Percentiles rank a stretch among this genome's conserved stretches.
Evolutionary conservation across 768 basidiomycete genomes (phyloP).

Genomic region (Pulveroboletus frians): DNA sequence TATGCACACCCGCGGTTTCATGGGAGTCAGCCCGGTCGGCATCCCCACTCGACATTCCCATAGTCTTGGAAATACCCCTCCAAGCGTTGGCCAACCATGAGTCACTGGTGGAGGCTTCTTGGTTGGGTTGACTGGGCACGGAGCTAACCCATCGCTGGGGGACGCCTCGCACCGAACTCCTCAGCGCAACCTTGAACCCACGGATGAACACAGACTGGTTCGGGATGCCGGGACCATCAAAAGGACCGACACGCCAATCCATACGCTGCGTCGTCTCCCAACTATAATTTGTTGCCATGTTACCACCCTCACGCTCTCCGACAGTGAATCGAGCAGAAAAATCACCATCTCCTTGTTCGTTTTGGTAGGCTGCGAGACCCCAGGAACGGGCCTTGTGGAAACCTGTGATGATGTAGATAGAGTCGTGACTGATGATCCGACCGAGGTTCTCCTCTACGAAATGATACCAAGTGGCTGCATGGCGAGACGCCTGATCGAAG

Average conservation of each 20-base stretch:
- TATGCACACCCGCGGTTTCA: neutral
- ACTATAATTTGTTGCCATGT: constrained; percentile 4
- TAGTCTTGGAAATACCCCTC: constrained; percentile 13
- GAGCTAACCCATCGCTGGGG: constrained; percentile 17
- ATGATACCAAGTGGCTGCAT: constrained; percentile 31
- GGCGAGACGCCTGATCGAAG: constrained; percentile 20
- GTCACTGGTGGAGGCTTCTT: neutral
- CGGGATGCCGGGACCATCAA: constrained; percentile 1
- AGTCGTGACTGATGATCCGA: constrained; percentile 26
- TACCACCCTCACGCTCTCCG: constrained; percentile 2
- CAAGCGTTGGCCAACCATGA: constrained; percentile 18
- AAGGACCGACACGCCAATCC: constrained; percentile 18
- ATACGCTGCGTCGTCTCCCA: constrained; percentile 20
- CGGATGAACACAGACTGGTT: constrained; percentile 30
- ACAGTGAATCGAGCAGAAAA: constrained; percentile 16
- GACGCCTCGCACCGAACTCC: constrained; percentile 9
- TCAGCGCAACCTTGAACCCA: constrained; percentile 29
- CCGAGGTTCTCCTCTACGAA: constrained; percentile 26
- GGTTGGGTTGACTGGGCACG: neutral
- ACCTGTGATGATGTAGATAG: constrained; percentile 32
- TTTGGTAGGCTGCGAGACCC: constrained; percentile 24
- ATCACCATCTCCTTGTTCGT: neutral
- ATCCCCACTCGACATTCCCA: constrained; percentile 9
- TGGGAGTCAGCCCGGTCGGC: neutral
- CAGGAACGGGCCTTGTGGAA: constrained; percentile 26